Evolutionary conservation across 768 basidiomycete species (phyloP).

Genomic region (Panellus pusillus): DNA sequence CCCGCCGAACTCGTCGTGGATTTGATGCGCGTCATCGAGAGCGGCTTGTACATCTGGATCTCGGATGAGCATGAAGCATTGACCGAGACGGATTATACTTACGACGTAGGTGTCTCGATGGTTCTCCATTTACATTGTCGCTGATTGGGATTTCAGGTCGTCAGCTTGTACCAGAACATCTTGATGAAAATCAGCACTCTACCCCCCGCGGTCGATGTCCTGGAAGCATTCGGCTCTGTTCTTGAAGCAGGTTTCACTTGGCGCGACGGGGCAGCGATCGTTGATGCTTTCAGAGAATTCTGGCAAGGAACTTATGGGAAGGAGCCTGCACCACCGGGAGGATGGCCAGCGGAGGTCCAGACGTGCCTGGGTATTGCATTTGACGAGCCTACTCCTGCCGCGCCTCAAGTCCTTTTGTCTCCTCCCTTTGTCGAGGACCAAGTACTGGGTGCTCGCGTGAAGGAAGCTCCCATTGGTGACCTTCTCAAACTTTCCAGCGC

Average conservation of each 20-base stretch:
- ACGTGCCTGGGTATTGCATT: slow-evolving; percentile 25
- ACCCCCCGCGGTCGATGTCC: slow-evolving; percentile 36
- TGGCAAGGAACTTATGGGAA: slow-evolving; percentile 54
- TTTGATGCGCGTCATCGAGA: slow-evolving; percentile 51
- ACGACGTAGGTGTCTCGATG: slow-evolving; percentile 47
- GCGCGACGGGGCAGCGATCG: slow-evolving; percentile 39
- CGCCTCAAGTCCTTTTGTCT: slow-evolving; percentile 12
- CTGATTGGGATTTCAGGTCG: slow-evolving; percentile 41
- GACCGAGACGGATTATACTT: slow-evolving; percentile 52
- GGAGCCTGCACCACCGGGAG: slow-evolving; percentile 40
- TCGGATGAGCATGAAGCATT: slow-evolving; percentile 56
- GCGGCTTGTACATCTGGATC: slow-evolving; percentile 62
- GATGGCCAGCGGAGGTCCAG: slow-evolving; percentile 55
- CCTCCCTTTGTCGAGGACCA: slow-evolving; percentile 15
- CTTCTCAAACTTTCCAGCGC: slow-evolving; percentile 10
- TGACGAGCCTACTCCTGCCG: slow-evolving; percentile 9
- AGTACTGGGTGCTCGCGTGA: not conserved
- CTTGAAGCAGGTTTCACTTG: slow-evolving; percentile 60
- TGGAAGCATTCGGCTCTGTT: slow-evolving; percentile 50
- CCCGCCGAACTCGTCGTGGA: slow-evolving; percentile 45
- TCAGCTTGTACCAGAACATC: slow-evolving; percentile 63
- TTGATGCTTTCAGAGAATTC: slow-evolving; percentile 59
- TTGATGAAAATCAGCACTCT: slow-evolving; percentile 52
- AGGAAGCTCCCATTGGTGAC: slow-evolving; percentile 7
- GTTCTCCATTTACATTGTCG: not conserved